These are phyloP conservation scores for Pseudogymnoascus verrucosus DNA, from an alignment of 2,329 filamentous ascomycete species.

Conservation along the genomic window DNA sequence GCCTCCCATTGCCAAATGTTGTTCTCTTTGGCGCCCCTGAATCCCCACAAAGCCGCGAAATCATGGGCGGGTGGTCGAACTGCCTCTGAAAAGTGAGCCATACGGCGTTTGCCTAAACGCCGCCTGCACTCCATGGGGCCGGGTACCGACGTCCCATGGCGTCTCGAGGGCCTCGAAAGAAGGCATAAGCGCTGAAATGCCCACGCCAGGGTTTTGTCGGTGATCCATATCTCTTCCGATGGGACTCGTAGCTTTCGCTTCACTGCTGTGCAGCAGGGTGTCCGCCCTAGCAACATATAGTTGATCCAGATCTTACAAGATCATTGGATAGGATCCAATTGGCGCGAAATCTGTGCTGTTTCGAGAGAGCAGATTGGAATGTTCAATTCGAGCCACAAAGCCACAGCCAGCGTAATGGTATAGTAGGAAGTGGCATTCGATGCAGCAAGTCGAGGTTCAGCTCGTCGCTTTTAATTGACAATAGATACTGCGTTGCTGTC, in stretches of 20 bases:
- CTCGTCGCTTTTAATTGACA: neutral
- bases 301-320: too few relatives aligned
- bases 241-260: conserved; percentile 33
- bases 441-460: neutral
- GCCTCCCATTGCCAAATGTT: conserved; percentile 26
- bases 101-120: conserved; percentile 27
- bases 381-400: neutral
- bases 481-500: neutral
- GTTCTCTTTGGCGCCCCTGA: conserved; percentile 19
- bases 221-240: conserved; percentile 47
- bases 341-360: neutral
- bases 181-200: conserved; percentile 41
- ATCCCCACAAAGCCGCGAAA: conserved; percentile 17
- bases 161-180: conserved; percentile 23
- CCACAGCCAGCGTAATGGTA: neutral
- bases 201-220: conserved; percentile 45
- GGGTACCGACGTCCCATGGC: conserved; percentile 29
- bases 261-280: conserved; percentile 41
- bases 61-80: conserved; percentile 14
- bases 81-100: conserved; percentile 24
- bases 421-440: neutral
- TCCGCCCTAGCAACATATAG: conserved; percentile 1
- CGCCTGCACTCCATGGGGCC: conserved; percentile 28
- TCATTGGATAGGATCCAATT: neutral
- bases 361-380: neutral